Base-by-base conservation (phyloP, 2,329 filamentous ascomycete species). In the Talaromyces sp. region DNA sequence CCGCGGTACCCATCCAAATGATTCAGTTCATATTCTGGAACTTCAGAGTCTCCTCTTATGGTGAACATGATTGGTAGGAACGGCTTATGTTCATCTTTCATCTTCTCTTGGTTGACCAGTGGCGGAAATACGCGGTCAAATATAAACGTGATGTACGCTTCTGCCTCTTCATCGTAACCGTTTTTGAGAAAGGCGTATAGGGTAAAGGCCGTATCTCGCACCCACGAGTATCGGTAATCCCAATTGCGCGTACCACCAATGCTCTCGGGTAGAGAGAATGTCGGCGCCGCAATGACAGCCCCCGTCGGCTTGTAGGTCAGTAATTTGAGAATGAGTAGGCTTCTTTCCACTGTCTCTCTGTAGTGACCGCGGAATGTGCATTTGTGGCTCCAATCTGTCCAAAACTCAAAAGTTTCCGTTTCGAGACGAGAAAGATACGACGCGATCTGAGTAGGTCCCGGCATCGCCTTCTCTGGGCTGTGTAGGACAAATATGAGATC, bases 101-200 rank as follows among this genome's bases (percentile, higher is more conserved):
- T 71, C n/a, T 85, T 71, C n/a, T 85, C 81, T 1, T 87, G 87
- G 63, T 85, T 81, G 34, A 84, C 79, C 7, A 69, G 60, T 36
- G 72, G 70, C 7, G 73, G 73, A 59, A 75, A 70, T 63, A 92
- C 86, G 9, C 89, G 84, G 66, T 90, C 85, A 74, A 85, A 90
- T 65, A 93, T 91, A 71, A 92, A 93, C 59, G 83, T 82, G 82
- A 92, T 91, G 73, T 91, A 93, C 1, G 88, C 86, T 71, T 92
- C 88, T 3, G 89, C 89, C 73, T 93, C 90, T 23, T 87, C 83
- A 31, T 81, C 87, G 75, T 92, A 92, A 5, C 90, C 90, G 71
- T 92, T 84, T 14, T 89, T 86, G 1, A 93, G 82, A 33, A 93
- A 82, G 64, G 92, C 81, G 64, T 92, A 92, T 66, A 92, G 86